Base-by-base conservation (phyloP, 345 rosid genomes). In the Erucastrum elatum region DNA sequence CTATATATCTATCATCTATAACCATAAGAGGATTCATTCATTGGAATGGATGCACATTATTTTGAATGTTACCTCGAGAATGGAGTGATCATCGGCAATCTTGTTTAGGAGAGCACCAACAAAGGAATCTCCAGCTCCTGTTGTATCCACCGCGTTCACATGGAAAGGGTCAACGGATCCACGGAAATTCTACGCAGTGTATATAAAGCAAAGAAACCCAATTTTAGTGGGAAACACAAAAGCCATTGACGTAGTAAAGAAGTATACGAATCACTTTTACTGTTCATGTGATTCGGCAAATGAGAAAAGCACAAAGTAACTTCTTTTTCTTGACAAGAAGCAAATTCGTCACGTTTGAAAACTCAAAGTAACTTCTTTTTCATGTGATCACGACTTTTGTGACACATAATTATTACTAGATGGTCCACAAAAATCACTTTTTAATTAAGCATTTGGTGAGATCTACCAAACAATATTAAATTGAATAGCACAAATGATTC, bases 51-150 rank as follows among this genome's bases (percentile, higher is more conserved):
- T 51, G 46, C 29, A 12, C 46, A 31, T 4, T 53, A 4, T 29
- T 29, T 29, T 2, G 4, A 2, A 29, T 29, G 31, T 29, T 8
- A 88, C 98, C 88, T 92, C 97, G 6, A 94, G 84, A 1, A 93
- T 41, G n/a, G 94, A 84, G n/a, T 75, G 94, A 81, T 95, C 98
- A 15, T 87, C 90, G 1, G 89, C 98, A 71, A 91, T 70, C 88
- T 87, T 87, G 88, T 85, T 76, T 26, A 95, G 86, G 11, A 95
- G 84, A 5, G 99, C 94, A 26, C 99, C 99, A 0, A 95, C 91
- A 71, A 91, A 95, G 7, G 99, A 77, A 81, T 95, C 99, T 27
- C 99, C 99, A 21, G 99, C 99, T 39, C 99, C 98, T 3, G 99
- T 93, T 64, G 99, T 91, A 80, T 95, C 99, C 56, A 95, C 86